These are phyloP conservation scores for Amanita phalloides DNA, from an alignment of 768 basidiomycete genomes.

Conservation along the genomic window DNA sequence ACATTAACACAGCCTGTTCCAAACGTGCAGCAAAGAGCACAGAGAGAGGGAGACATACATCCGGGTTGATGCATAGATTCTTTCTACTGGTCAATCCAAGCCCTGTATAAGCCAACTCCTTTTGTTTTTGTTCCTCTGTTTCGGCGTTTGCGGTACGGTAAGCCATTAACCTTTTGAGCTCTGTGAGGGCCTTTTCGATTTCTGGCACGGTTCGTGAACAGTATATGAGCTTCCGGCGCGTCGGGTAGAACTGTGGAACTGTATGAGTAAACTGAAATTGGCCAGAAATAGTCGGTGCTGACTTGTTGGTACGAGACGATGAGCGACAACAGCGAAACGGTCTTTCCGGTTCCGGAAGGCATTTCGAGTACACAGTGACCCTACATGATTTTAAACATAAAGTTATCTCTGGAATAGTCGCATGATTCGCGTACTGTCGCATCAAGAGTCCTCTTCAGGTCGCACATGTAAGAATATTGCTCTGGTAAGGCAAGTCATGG, in stretches of 20 bases:
- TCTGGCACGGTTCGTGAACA: slow-evolving; percentile 99
- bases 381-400: slow-evolving; percentile 26
- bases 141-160: slow-evolving; percentile 73
- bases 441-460: slow-evolving; percentile 92
- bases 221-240: slow-evolving; percentile 90
- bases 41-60: slow-evolving; percentile 36
- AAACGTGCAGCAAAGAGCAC: background rate
- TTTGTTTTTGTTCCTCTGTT: slow-evolving; percentile 60
- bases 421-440: slow-evolving; percentile 50
- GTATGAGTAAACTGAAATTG: slow-evolving; percentile 4
- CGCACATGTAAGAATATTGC: slow-evolving; percentile 99
- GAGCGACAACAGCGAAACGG: slow-evolving; percentile 87
- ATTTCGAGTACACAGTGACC: slow-evolving; percentile 99
- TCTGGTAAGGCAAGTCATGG: slow-evolving; percentile 33
- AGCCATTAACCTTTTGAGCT: slow-evolving; percentile 87
- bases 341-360: slow-evolving; percentile 99
- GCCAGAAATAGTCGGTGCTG: background rate
- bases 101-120: slow-evolving; percentile 78
- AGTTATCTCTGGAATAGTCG: background rate
- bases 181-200: slow-evolving; percentile 95
- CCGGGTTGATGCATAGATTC: slow-evolving; percentile 93
- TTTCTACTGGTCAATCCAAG: slow-evolving; percentile 92
- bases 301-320: slow-evolving; percentile 99
- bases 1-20: background rate
- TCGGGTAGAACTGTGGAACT: slow-evolving; percentile 73